Evolutionary conservation across 139 green algal genomes (phyloP).

Genomic region (Coccomyxa sp.): DNA sequence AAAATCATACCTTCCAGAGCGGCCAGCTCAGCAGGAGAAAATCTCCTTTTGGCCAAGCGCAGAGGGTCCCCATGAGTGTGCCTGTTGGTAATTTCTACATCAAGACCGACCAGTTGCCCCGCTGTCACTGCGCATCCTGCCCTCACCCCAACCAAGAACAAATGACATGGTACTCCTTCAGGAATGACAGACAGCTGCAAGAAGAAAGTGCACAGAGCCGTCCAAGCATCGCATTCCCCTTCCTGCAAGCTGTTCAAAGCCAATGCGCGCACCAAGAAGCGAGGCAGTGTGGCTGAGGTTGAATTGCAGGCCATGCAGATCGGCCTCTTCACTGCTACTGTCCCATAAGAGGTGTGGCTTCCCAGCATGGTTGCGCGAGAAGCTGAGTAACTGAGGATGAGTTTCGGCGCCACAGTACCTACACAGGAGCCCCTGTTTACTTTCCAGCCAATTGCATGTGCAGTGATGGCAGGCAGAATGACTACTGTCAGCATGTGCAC

Average conservation of each 20-base stretch:
- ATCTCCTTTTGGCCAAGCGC: conserved; percentile 45
- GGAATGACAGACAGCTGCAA: too few relatives aligned
- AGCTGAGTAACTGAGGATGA: conserved; percentile 16
- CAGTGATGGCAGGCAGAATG: background rate
- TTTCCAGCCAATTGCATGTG: background rate
- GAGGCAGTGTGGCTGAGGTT: conserved; percentile 54
- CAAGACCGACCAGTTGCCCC: conserved; percentile 50
- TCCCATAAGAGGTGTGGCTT: conserved; percentile 40
- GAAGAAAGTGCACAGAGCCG: too few relatives aligned
- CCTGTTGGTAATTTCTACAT: conserved; percentile 48
- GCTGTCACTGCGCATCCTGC: conserved; percentile 34
- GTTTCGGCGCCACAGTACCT: background rate
- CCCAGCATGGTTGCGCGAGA: conserved; percentile 33
- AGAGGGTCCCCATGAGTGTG: conserved; percentile 30
- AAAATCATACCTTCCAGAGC: conserved; percentile 32
- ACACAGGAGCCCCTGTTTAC: background rate
- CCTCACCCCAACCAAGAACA: background rate
- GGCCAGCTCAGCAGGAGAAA: conserved; percentile 38
- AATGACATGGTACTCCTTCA: too few relatives aligned
- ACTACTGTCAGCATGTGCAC: background rate
- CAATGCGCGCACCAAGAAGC: conserved; percentile 31
- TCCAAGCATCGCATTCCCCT: background rate
- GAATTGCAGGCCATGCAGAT: conserved; percentile 36
- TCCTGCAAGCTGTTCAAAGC: background rate
- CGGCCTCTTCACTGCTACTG: background rate